Conservation (phyloP, 805 yeast genomes). For the Yamadazyma endophytica region DNA sequence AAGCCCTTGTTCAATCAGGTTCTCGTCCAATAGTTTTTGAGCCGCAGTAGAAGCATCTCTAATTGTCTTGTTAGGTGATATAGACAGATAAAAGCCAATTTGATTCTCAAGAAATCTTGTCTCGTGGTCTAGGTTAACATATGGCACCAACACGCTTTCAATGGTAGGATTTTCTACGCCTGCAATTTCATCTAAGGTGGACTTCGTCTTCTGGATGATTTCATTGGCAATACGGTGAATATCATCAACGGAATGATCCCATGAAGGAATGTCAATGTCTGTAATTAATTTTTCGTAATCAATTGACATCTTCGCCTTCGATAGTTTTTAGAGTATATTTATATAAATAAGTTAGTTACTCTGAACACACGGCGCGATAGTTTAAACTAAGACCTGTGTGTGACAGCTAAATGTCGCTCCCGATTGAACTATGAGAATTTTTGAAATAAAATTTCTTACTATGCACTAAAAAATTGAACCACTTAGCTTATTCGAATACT, state of each 20-base stretch:
- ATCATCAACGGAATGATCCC: slow-evolving; percentile 57
- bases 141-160: slow-evolving; percentile 52
- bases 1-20: slow-evolving; percentile 57
- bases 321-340: too few relatives aligned
- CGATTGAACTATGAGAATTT: too few relatives aligned
- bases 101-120: slow-evolving; percentile 44
- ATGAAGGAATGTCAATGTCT: slow-evolving; percentile 33
- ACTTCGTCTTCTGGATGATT: slow-evolving; percentile 39
- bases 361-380: too few relatives aligned
- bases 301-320: too few relatives aligned
- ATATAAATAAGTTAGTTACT: too few relatives aligned
- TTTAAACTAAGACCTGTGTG: too few relatives aligned
- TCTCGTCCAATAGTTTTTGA: slow-evolving; percentile 53
- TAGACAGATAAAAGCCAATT: slow-evolving; percentile 68
- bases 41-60: slow-evolving; percentile 70
- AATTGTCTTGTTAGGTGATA: slow-evolving; percentile 57
- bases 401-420: too few relatives aligned
- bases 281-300: slow-evolving; percentile 9
- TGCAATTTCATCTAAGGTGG: slow-evolving; percentile 53
- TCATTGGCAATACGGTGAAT: slow-evolving; percentile 40
- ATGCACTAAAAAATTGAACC: too few relatives aligned
- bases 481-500: too few relatives aligned
- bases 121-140: slow-evolving; percentile 48
- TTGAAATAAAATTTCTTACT: too few relatives aligned
- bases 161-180: slow-evolving; percentile 45